Percentiles rank a stretch among this genome's conserved stretches.
These are phyloP conservation scores for Solanum rostratum DNA, from an alignment of 257 asterid genomes.

Conservation along the genomic window DNA sequence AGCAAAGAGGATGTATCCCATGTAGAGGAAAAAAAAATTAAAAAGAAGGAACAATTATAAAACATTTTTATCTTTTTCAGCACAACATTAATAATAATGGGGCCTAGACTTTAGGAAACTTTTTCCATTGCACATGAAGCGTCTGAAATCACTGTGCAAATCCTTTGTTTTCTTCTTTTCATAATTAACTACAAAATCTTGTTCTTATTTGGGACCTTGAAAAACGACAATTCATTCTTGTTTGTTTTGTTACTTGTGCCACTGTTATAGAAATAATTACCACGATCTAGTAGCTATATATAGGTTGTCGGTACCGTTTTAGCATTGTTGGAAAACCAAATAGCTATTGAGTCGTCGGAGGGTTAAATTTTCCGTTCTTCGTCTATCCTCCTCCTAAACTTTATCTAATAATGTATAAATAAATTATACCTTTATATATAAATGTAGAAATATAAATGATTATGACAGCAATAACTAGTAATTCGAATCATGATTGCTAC, in stretches of 20 bases:
- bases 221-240: conserved; percentile 21
- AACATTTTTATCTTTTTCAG: conserved; percentile 1
- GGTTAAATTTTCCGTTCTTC: too few species aligned
- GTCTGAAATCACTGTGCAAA: conserved; percentile 13
- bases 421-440: too few species aligned
- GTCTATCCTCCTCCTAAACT: too few species aligned
- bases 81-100: not conserved
- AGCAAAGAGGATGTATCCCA: conserved; percentile 9
- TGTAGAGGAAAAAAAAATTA: not conserved
- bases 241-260: conserved; percentile 23
- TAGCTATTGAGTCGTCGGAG: too few species aligned
- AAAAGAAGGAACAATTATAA: not conserved
- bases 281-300: not conserved
- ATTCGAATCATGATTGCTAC: not conserved
- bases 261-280: not conserved
- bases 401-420: too few species aligned
- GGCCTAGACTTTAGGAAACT: conserved; percentile 2
- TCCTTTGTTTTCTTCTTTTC: too few species aligned
- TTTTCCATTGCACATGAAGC: conserved; percentile 27
- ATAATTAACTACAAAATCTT: too few species aligned
- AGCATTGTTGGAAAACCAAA: not conserved
- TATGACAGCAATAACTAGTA: too few species aligned
- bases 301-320: not conserved
- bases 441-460: too few species aligned
- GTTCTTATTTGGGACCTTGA: conserved; percentile 8